Percentiles rank a stretch among this genome's conserved stretches.
phyloP scores from a whole-genome alignment of 2,329 filamentous ascomycete genomes.

The Macroventuria anomochaeta region DNA sequence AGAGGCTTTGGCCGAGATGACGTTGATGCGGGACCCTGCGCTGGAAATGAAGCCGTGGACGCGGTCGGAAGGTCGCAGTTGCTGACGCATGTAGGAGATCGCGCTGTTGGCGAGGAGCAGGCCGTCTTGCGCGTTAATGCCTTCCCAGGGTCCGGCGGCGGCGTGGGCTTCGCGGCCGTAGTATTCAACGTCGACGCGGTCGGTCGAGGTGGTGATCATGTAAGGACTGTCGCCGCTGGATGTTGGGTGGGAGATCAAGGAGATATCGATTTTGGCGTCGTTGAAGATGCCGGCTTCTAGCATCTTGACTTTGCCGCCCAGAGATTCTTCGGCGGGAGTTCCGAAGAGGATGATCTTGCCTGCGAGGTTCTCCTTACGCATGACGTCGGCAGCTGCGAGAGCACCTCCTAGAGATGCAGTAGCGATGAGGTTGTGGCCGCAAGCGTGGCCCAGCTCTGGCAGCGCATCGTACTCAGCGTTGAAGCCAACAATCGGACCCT shows the following conservation, averaged over 20 bases:
- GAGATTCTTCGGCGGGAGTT: conserved; percentile 55
- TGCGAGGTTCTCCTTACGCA: conserved; percentile 34
- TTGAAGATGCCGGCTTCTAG: conserved; percentile 52
- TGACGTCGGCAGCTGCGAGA: conserved; percentile 45
- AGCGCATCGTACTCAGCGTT: conserved; percentile 51
- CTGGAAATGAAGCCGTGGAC: conserved; percentile 25
- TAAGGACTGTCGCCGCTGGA: conserved; percentile 53
- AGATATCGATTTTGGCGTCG: conserved; percentile 45
- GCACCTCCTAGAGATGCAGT: conserved; percentile 49
- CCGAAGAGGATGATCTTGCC: conserved; percentile 52
- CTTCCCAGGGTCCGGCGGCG: conserved; percentile 43
- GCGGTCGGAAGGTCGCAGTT: conserved; percentile 21
- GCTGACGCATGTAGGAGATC: conserved; percentile 22
- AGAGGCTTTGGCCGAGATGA: conserved; percentile 12
- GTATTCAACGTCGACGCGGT: conserved; percentile 23
- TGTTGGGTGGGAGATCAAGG: conserved; percentile 44
- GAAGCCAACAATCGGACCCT: conserved; percentile 54
- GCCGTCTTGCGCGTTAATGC: conserved; percentile 31
- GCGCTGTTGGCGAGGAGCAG: conserved; percentile 25
- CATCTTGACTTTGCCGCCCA: conserved; percentile 54
- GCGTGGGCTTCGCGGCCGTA: conserved; percentile 30
- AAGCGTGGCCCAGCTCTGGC: conserved; percentile 53
- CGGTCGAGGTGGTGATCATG: conserved; percentile 52
- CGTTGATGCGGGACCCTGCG: conserved; percentile 19
- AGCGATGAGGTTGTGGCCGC: conserved; percentile 56